Base-by-base conservation (phyloP, 805 yeast species). In the Saccharomycopsis oosterbeekiorum region DNA sequence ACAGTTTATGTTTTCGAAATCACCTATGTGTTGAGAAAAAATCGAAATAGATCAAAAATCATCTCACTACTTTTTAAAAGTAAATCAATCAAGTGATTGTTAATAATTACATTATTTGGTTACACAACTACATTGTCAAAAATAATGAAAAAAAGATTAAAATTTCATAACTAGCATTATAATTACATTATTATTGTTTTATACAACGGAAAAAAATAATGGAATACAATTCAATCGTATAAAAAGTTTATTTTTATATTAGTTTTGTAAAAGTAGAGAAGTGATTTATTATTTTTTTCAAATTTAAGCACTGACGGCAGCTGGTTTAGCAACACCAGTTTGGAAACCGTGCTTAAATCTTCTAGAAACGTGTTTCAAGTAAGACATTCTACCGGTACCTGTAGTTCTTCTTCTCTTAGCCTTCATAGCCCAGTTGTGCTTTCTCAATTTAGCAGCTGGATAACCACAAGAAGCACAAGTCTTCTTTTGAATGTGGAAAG, bases 361-460 rank as follows among this genome's bases (percentile, higher is more conserved):
- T 86, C 98, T 92, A 72, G 94, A 81, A 73, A 94, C 96, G 81
- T 85, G 86, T 85, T 93, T 94, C 81, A 94, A 86, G 91, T 93
- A 84, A 79, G 92, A 84, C 96, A 90, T 89, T 84, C 99, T 96
- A 82, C 99, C 99, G 79, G 98, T 86, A 85, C 99, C 99, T 73
- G 97, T 92, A 72, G 99, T 94, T 80, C 88, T 88, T 89, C 99
- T 91, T 90, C 99, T 91, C 88, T 92, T 89, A 76, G 97, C 97
- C 88, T 94, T 94, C 71, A 81, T 81, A 80, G 96, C 97, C 99
- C 99, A 94, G 97, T 94, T 94, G 96, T 81, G 88, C 75, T 90
- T 86, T 89, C 99, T 92, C 81, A 88, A 79, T 85, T 94, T 94
- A 74, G 98, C 98, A 76, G 98, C 90, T 83, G 99, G 99, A 88